Base-by-base conservation (phyloP, 495 filamentous ascomycete genomes). In the Gamarada debralockiae region DNA sequence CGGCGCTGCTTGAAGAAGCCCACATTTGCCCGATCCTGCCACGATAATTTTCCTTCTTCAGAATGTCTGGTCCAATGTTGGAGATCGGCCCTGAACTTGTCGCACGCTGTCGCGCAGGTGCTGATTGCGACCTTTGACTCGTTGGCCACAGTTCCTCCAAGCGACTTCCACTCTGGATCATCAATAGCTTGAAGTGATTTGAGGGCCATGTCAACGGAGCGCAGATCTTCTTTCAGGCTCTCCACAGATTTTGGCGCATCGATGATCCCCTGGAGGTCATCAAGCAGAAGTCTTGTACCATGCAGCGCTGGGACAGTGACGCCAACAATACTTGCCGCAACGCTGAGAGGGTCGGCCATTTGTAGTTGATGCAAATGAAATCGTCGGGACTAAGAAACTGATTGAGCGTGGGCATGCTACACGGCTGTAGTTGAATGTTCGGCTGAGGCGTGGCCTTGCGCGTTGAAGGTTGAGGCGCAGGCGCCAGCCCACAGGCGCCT, bases 261-360 rank as follows among this genome's bases (percentile, higher is more conserved):
- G 36, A 56, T 68, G 25, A 73, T 58, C 20, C 70, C 50, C 46
- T 63, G 45, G 21, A 73, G 46, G 48, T 72, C 70, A 8, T 57
- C 53, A 24, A 62, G 42, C 22, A 71, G 62, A 21, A 70, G 52
- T 21, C 60, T 58, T 25, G 62, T 61, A 40, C 57, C 59, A 25
- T 72, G 67, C 31, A 70, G 49, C 36, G 67, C 65, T 43, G 66
- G 66, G 14, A 50, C 59, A 50, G 60, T 55, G 40, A 71, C 57
- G 18, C 70, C 61, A 2, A 68, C 58, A 21, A 71, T 46, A 40
- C 62, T 54, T 14, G 67, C 65, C 27, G 62, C 46, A 46, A 68
- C 40, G 29, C 69, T 67, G 14, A 71, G 51, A 24, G 66, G 66
- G 31, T 73, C 67, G 18, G 58, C 20, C 64, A 71, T 71, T 60